phyloP scores from a whole-genome alignment of 805 yeast species.

The Nematodospora valgi region DNA sequence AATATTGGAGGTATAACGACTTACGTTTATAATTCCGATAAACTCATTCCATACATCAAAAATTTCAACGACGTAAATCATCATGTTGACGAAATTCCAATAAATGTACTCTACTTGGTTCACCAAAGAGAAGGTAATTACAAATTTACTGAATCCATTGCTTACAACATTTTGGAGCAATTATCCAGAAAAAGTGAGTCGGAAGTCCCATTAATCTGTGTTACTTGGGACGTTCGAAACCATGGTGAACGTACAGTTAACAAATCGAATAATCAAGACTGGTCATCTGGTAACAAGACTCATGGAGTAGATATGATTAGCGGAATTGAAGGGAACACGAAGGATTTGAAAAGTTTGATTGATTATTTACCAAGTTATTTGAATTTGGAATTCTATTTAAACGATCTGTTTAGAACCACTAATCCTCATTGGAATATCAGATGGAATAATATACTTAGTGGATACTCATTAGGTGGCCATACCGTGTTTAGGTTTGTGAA shows the following conservation, averaged over 20 bases:
- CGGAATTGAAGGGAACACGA: slow-evolving; percentile 44
- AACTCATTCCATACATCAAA: slow-evolving; percentile 23
- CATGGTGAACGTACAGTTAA: slow-evolving; percentile 50
- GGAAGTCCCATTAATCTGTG: slow-evolving; percentile 38
- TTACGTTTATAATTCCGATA: slow-evolving; percentile 40
- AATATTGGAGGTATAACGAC: slow-evolving; percentile 45
- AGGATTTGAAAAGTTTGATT: slow-evolving; percentile 42
- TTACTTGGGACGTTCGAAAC: slow-evolving; percentile 52
- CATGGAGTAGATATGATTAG: slow-evolving; percentile 53
- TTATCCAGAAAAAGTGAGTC: slow-evolving; percentile 16
- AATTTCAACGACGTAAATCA: slow-evolving; percentile 11
- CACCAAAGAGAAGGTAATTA: slow-evolving; percentile 46
- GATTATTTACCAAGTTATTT: slow-evolving; percentile 43
- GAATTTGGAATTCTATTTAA: slow-evolving; percentile 26
- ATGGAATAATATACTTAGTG: slow-evolving; percentile 40
- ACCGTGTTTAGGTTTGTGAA: slow-evolving; percentile 45
- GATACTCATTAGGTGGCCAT: slow-evolving; percentile 59
- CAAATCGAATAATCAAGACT: slow-evolving; percentile 32
- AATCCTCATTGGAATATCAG: slow-evolving; percentile 17
- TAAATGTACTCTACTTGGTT: slow-evolving; percentile 41
- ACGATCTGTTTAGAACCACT: slow-evolving; percentile 6
- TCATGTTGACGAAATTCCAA: slow-evolving; percentile 20
- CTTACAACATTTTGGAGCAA: slow-evolving; percentile 31
- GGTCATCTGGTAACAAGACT: slow-evolving; percentile 47
- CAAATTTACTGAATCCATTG: slow-evolving; percentile 36